These are phyloP conservation scores for Tylopilus sp. DNA, from an alignment of 768 basidiomycete species.

Conservation along the genomic window DNA sequence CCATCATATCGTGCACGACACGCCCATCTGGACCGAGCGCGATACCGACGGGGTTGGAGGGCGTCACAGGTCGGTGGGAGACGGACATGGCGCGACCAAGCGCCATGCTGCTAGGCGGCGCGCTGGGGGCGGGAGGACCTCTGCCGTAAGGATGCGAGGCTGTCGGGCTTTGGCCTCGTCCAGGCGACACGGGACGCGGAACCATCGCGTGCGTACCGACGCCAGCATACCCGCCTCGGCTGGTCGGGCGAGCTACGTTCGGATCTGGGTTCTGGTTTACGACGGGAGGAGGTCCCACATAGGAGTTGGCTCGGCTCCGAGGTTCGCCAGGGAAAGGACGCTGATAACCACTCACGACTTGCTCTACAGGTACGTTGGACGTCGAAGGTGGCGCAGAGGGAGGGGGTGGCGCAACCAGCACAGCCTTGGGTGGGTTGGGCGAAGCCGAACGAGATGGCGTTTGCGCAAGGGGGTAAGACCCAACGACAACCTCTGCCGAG, in stretches of 20 bases:
- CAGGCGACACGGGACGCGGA: slow-evolving; percentile 62
- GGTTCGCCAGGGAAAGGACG: slow-evolving; percentile 87
- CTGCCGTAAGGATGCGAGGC: slow-evolving; percentile 11
- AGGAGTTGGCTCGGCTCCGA: no score
- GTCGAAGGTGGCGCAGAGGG: slow-evolving; percentile 34
- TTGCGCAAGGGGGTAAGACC: slow-evolving; percentile 56
- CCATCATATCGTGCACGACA: slow-evolving; percentile 77
- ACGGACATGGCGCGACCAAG: slow-evolving; percentile 21
- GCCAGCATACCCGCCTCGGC: slow-evolving; percentile 70
- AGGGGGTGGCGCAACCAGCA: slow-evolving; percentile 66
- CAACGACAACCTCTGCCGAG: slow-evolving; percentile 78
- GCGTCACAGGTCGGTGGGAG: slow-evolving; percentile 53
- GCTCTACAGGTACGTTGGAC: slow-evolving; percentile 59
- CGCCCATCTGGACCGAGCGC: slow-evolving; percentile 75
- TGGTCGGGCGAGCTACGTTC: slow-evolving; percentile 53
- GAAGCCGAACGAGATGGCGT: slow-evolving; percentile 64
- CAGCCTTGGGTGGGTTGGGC: slow-evolving; percentile 70
- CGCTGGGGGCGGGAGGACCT: slow-evolving; percentile 1
- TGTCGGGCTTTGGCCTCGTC: slow-evolving; percentile 24
- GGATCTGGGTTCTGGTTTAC: slow-evolving; percentile 27
- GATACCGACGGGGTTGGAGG: slow-evolving; percentile 80
- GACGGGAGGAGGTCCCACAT: slow-evolving; percentile 28
- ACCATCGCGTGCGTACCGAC: slow-evolving; percentile 73
- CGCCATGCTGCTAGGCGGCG: neutral
- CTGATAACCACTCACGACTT: slow-evolving; percentile 73